A percentile compares a stretch with the other conserved stretches of the same genome.
These are phyloP conservation scores for Dryas integrifolia DNA, from an alignment of 331 rosid species.

Conservation along the genomic window DNA sequence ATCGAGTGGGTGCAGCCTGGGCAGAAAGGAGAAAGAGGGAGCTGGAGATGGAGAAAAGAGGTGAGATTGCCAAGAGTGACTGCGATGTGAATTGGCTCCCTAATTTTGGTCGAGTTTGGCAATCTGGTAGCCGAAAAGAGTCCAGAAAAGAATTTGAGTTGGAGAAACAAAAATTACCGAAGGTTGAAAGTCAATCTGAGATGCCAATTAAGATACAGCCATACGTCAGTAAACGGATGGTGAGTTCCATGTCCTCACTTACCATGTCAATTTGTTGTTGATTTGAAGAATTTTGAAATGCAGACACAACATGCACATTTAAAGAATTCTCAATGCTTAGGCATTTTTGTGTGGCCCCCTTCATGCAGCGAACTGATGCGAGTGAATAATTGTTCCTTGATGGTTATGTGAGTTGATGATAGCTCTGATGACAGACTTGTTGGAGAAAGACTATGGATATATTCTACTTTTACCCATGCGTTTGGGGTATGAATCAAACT, in stretches of 20 bases:
- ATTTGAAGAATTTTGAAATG: constrained; percentile 15
- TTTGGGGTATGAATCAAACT: constrained; percentile 13
- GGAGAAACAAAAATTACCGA: constrained; percentile 55
- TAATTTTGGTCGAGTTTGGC: constrained; percentile 96
- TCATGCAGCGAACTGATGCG: constrained; percentile 55
- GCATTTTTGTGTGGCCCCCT: neutral
- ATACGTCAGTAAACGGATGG: constrained; percentile 87
- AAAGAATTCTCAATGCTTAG: neutral
- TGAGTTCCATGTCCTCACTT: constrained; percentile 37
- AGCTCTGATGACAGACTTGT: constrained; percentile 21
- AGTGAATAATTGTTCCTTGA: constrained; percentile 22
- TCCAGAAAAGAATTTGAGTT: constrained; percentile 78
- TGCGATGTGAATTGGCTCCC: constrained; percentile 82
- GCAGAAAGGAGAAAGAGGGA: constrained; percentile 87
- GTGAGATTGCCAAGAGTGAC: constrained; percentile 54
- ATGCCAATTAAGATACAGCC: constrained; percentile 65
- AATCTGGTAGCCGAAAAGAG: constrained; percentile 90
- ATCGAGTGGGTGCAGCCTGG: constrained; percentile 96
- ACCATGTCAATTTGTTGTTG: constrained; percentile 5
- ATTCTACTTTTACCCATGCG: constrained; percentile 11
- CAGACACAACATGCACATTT: neutral
- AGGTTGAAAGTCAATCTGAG: constrained; percentile 52
- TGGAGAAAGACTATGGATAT: constrained; percentile 10
- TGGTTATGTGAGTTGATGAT: constrained; percentile 26
- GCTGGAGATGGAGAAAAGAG: constrained; percentile 87